Percentiles rank a stretch among this genome's conserved stretches.
phyloP scores from a whole-genome alignment of 768 basidiomycete genomes.

The Auriscalpium microsporum region DNA sequence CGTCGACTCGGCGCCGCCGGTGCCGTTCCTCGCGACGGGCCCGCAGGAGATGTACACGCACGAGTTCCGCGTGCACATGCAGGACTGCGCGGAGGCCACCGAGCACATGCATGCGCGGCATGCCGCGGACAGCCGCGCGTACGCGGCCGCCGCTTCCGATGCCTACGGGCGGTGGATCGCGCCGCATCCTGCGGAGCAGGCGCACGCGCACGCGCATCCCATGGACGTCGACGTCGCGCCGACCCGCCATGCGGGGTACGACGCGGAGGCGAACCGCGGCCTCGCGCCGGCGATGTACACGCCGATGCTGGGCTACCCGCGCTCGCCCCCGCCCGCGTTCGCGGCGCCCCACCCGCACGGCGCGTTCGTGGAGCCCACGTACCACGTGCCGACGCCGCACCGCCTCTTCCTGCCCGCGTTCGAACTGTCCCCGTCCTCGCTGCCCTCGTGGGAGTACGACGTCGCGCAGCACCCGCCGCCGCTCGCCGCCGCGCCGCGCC shows the following conservation, averaged over 20 bases:
- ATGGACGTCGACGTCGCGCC: background rate
- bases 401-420: background rate
- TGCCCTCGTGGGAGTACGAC: background rate
- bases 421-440: background rate
- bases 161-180: background rate
- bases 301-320: background rate
- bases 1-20: slow-evolving; percentile 1
- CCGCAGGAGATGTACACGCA: slow-evolving; percentile 15
- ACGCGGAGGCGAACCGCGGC: too few species aligned
- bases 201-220: background rate
- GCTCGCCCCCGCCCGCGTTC: background rate
- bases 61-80: slow-evolving; percentile 8
- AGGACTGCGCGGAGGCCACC: background rate
- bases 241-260: too few species aligned
- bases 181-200: background rate
- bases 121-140: background rate
- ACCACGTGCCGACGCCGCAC: background rate
- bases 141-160: background rate
- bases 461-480: background rate
- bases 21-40: slow-evolving; percentile 13
- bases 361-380: background rate
- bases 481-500: background rate
- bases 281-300: background rate
- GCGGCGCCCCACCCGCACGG: background rate
- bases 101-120: background rate